phyloP scores from a whole-genome alignment of 2,329 filamentous ascomycete species.

The Pezizomycotina sp. region DNA sequence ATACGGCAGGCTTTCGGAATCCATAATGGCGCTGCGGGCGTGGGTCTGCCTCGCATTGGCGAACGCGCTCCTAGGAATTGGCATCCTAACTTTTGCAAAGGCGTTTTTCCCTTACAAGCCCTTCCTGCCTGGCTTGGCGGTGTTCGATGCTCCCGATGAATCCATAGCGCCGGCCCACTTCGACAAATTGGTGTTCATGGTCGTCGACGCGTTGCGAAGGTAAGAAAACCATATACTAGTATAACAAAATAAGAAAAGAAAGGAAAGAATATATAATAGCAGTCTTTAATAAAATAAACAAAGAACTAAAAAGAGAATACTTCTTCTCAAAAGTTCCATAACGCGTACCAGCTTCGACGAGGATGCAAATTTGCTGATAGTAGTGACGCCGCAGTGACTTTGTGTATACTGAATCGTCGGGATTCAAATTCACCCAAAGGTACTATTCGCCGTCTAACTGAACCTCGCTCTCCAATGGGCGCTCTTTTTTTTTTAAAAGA shows the following conservation, averaged over 20 bases:
- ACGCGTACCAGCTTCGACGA: conserved; percentile 1
- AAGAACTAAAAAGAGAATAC: no score
- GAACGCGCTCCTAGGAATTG: conserved; percentile 61
- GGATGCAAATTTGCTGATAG: neutral
- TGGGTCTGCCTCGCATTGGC: conserved; percentile 41
- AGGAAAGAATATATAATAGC: no score
- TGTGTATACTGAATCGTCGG: conserved; percentile 65
- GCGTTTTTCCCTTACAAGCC: conserved; percentile 98
- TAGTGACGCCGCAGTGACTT: conserved; percentile 53
- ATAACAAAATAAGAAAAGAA: no score
- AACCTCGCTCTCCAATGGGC: no score
- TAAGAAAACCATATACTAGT: conserved; percentile 30
- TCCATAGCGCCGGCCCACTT: conserved; percentile 61
- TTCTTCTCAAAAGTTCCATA: no score
- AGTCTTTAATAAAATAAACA: no score
- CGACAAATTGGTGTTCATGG: conserved; percentile 88
- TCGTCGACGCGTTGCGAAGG: conserved; percentile 87
- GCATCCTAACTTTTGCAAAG: conserved; percentile 60
- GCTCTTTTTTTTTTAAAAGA: conserved; percentile 2
- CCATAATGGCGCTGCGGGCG: no score
- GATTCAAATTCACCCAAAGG: conserved; percentile 79
- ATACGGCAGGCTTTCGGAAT: no score
- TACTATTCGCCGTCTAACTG: conserved; percentile 30
- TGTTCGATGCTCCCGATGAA: conserved; percentile 30
- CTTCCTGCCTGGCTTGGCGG: conserved; percentile 66